Base-by-base conservation (phyloP, 164 flowering plant species). In the Cinnamomum chago region DNA sequence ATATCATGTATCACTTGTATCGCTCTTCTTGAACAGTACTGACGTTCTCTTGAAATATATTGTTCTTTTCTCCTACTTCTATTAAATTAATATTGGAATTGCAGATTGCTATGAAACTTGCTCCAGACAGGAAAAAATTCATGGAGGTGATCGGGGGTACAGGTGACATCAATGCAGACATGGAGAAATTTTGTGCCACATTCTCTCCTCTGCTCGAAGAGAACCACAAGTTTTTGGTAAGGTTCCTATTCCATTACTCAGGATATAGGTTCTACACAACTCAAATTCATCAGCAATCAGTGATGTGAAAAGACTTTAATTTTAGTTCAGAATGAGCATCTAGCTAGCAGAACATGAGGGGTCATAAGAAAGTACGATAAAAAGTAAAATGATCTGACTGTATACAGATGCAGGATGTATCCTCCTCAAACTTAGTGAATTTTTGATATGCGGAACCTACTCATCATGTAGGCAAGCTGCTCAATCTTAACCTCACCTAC, bases 91-190 rank as follows among this genome's bases (percentile, higher is more conserved):
- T 72, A 23, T 65, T 72, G 64, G 68, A 75, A 75, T 77, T 65
- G 28, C 79, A 93, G 98, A 82, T 91, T 69, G 98, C 93, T 40
- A 85, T 91, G 86, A 95, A 95, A 87, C 90, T 95, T 78, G 99
- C 93, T 66, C 99, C 99, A 12, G 98, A 93, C 75, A 92, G 98
- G 86, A 93, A 88, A 81, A 95, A 90, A 82, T 95, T 95, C 81
- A 89, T 90, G 92, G 92, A 90, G 5, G 93, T 93, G 25, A 64
- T 95, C 33, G 87, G 88, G 13, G 88, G 88, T n/a, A 69, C 77
- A 6, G 95, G 88, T 35, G 88, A 92, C 75, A 58, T 88, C 50
- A 77, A 81, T 74, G 83, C 84, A 50, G 98, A 95, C 77, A 94
- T 94, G 78, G 89, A 88, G 74, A 83, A 84, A 65, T 94, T 94